phyloP scores from a whole-genome alignment of 148 eudicot species.

The Pharnaceum exiguum region DNA sequence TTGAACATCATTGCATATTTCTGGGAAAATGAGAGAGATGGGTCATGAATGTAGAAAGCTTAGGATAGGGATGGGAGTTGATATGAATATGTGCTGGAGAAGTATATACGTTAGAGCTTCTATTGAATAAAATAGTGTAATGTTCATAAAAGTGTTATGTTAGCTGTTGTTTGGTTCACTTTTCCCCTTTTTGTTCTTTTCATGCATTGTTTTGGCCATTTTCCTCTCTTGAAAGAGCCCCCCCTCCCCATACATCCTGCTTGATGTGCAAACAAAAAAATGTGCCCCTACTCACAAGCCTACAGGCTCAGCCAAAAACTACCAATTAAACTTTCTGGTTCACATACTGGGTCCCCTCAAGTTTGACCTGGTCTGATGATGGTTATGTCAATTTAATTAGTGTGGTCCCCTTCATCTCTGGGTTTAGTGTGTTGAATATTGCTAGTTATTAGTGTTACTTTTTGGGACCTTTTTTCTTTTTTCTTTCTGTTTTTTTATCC shows the following conservation, averaged over 20 bases:
- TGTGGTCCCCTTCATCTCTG: too few species aligned
- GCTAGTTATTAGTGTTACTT: too few species aligned
- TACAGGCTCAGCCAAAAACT: neutral
- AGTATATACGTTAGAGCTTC: conserved; percentile 1
- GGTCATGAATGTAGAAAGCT: too few species aligned
- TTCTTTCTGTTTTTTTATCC: too few species aligned
- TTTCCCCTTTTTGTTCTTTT: conserved; percentile 27
- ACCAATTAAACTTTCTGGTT: neutral
- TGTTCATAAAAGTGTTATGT: neutral
- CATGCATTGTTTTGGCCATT: conserved; percentile 11
- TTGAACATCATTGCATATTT: conserved; percentile 19
- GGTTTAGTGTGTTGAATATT: too few species aligned
- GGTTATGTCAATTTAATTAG: neutral
- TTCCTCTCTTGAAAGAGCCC: conserved; percentile 8
- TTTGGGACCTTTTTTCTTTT: too few species aligned
- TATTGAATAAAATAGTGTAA: neutral
- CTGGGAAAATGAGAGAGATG: conserved; percentile 14
- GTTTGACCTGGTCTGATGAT: conserved; percentile 2
- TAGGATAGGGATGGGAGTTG: conserved; percentile 1
- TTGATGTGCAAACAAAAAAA: conserved; percentile 11
- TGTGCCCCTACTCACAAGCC: conserved; percentile 14
- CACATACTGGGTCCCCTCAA: neutral
- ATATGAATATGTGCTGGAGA: neutral
- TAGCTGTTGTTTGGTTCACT: conserved; percentile 7
- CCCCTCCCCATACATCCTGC: conserved; percentile 23